phyloP scores from a whole-genome alignment of 2,329 filamentous ascomycete genomes.

The Penicillium hordei region DNA sequence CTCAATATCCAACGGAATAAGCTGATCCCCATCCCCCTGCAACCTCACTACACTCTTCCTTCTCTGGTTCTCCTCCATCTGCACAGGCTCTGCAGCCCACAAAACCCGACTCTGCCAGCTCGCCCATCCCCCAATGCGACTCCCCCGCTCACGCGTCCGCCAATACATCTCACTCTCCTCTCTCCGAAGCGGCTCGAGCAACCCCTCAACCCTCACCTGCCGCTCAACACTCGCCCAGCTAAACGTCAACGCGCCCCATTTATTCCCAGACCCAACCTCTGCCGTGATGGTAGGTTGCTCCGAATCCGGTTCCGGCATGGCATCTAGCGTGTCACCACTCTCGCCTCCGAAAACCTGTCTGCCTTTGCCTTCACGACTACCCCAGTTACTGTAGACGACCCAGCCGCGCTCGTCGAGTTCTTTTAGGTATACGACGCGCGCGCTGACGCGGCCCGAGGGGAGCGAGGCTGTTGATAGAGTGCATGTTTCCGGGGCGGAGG shows the following conservation, averaged over 20 bases:
- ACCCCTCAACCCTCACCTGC: constrained; percentile 87
- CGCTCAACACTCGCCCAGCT: constrained; percentile 85
- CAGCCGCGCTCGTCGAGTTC: constrained; percentile 82
- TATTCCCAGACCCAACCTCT: constrained; percentile 54
- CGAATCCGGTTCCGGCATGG: constrained; percentile 59
- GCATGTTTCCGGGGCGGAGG: constrained; percentile 82
- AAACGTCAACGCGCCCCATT: constrained; percentile 80
- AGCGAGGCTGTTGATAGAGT: constrained; percentile 81
- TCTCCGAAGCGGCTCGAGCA: constrained; percentile 61
- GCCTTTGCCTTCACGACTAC: constrained; percentile 58
- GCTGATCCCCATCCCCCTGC: constrained; percentile 13
- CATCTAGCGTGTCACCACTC: constrained; percentile 44
- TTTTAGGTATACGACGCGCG: constrained; percentile 90
- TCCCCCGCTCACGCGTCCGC: constrained; percentile 70
- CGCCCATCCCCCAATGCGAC: constrained; percentile 87
- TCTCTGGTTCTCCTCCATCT: constrained; percentile 24
- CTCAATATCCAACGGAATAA: constrained; percentile 31
- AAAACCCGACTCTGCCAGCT: constrained; percentile 83
- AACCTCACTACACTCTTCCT: constrained; percentile 28
- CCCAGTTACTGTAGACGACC: constrained; percentile 92
- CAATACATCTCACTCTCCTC: constrained; percentile 72
- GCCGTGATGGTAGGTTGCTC: constrained; percentile 5
- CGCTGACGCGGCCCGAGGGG: constrained; percentile 78
- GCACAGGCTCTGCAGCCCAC: constrained; percentile 37
- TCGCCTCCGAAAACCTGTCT: constrained; percentile 40